Evolutionary conservation across 768 basidiomycete genomes (phyloP), one percentile per base, ranked within the genome.

Genomic region (Daedalea quercina): DNA sequence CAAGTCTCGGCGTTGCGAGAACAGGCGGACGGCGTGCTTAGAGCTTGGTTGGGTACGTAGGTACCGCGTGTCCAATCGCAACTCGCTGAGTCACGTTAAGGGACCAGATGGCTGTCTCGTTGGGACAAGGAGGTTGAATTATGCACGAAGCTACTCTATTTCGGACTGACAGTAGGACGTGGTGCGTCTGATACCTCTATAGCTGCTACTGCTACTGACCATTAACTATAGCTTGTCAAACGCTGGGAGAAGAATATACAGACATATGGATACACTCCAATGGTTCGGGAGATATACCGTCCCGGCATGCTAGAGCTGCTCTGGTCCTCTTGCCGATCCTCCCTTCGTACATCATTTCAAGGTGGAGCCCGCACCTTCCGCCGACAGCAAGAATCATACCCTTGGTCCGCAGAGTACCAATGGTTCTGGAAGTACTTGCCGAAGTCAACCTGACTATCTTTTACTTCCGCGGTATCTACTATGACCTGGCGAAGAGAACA

Each of bases 161-260:
- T 84, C 65, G 82, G 83, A 2, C 69, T 90, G 53, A 89, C 88
- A 1, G 80, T 81, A 45, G 87, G 87, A 50, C 74, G 81, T 70
- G 87, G 91, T 90, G 59, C 54, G 71, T 59, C 17, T 34, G 42
- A 25, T 33, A 28, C 20, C 12, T 23, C 37, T 15, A 40, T 19
- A 6, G 15, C 4, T 40, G 7, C 7, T 19, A 15, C 19, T 28
- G 11, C n/a, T 24, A 17, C 23, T 37, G 26, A 22, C 48, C 25
- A 9, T 9, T 35, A 48, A 3, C 37, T 19, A 11, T 54, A 93
- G 90, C 84, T 15, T 77, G 76, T 9, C 90, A 93, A 67, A 91
- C 87, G 3, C 74, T 93, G 1, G 91, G 91, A n/a, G 91, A 94
- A 66, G 91, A 94, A 63, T 94, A 94, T 60, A 91, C 89, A 1